Base-by-base conservation (phyloP, 805 yeast genomes). In the Candida golubevii region DNA sequence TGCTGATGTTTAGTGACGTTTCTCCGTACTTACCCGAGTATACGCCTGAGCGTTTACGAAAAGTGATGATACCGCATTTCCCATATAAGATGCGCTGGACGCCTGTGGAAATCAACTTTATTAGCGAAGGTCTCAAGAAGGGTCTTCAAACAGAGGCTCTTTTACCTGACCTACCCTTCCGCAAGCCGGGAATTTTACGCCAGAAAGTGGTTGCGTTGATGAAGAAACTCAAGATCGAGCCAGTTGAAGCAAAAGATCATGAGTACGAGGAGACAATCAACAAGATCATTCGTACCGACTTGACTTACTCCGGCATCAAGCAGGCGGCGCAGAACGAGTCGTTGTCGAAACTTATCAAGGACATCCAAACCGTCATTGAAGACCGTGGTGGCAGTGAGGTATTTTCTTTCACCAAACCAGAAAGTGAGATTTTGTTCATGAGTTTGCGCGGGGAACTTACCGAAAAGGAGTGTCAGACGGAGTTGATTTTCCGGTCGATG, bases 401-500 rank as follows among this genome's bases (percentile, higher is more conserved):
- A n/a, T 41, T 52, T 8, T 53, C 56, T 3, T 53, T 62, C 38
- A 60, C 70, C 6, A 41, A 45, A 5, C 62, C 61, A 4, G 71
- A 66, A 41, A 58, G 52, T 23, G 46, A 50, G 26, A 29, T 46
- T 18, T 47, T 63, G 39, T 55, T 56, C 37, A 38, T 44, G 14
- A 35, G 45, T n/a, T 38, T 60, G 8, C 47, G 48, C 32, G 44
- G 48, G 13, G 49, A 54, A 6, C 36, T 28, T 14, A 23, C 60
- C 6, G 38, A 47, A 1, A 55, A 50, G 6, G 43, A 47, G 15
- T 46, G 60, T 15, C 39, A 38, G 29, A 30, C 36, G 27, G 51
- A 55, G n/a, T 55, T 65, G 15, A 61, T 64, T 6, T 56, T 66
- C 39, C 55, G 71, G 30, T 42, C 56, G 32, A 37, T 39, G 38